Base-by-base conservation (phyloP, 805 yeast genomes). In the Ogataea wickerhamii region DNA sequence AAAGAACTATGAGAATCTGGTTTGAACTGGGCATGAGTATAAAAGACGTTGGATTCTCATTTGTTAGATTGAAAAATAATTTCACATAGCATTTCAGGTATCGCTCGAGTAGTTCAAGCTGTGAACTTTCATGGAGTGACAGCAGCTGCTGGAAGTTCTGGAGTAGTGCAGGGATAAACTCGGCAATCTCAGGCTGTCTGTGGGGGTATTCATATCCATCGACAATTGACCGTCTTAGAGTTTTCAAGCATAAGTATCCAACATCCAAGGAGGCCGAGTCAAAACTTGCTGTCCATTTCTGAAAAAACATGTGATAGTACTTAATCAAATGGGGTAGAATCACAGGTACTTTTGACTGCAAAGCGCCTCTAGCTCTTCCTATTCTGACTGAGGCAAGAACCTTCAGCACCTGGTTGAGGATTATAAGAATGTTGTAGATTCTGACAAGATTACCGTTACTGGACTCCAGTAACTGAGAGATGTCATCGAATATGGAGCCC, bases 371-470 rank as follows among this genome's bases (percentile, higher is more conserved):
- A 2, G 91, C 78, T 44, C 87, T 74, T 5, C 98, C 98, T 24
- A 91, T 85, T 48, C 89, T 70, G 1, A 89, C 88, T 38, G 82
- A 66, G 1, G 89, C 72, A 18, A 91, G 61, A 3, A 74, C 68
- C 60, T 93, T 93, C 45, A 89, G 70, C 3, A 86, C 70, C 57
- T 88, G 95, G 58, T 87, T 87, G 37, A 86, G 56, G 13, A 86
- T 78, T 13, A 79, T 63, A 40, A 88, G 66, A 10, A 78, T 51
- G 52, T 87, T 86, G 55, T 78, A 77, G 7, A 82, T 61, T 28
- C 76, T 70, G 4, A 78, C 66, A 28, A 78, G 58, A 44, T 78
- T 73, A 18, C 63, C 66, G 11, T 69, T 67, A 13, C 70, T 70
- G 10, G 66, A 60, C 40, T 67, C 76, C 33, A 82, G 52, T 16